phyloP scores from a whole-genome alignment of 805 yeast genomes.

The Danielozyma ontarioensis region DNA sequence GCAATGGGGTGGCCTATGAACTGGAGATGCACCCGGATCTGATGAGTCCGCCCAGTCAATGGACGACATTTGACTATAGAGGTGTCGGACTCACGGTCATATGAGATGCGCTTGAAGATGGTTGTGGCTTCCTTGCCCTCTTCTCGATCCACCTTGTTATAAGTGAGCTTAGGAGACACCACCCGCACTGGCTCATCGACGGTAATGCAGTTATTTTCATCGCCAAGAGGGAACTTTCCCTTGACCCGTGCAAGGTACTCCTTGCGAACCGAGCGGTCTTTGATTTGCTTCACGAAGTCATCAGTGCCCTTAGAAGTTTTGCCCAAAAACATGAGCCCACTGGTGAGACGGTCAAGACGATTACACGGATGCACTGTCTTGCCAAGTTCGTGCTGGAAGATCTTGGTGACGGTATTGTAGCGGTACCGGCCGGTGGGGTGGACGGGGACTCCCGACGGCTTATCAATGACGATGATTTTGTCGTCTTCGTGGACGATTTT shows the following conservation, averaged over 20 bases:
- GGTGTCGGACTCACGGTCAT: constrained; percentile 49
- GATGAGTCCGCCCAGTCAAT: constrained; percentile 91
- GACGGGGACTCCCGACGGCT: constrained; percentile 92
- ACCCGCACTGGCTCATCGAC: constrained; percentile 70
- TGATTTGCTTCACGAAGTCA: constrained; percentile 61
- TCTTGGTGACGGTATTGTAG: constrained; percentile 69
- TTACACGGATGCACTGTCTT: constrained; percentile 73
- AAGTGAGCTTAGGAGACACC: constrained; percentile 66
- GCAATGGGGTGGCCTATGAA: constrained; percentile 85
- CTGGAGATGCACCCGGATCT: constrained; percentile 89
- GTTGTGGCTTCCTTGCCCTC: constrained; percentile 75
- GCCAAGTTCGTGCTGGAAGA: constrained; percentile 66
- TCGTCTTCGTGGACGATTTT: constrained; percentile 71
- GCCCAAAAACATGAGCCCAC: constrained; percentile 91
- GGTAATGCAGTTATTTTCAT: constrained; percentile 26
- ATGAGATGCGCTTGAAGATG: constrained; percentile 59
- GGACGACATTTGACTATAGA: constrained; percentile 83
- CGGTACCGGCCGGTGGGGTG: constrained; percentile 91
- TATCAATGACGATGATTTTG: constrained; percentile 75
- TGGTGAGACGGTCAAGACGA: constrained; percentile 83
- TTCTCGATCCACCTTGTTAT: constrained; percentile 47
- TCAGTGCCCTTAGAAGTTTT: constrained; percentile 78
- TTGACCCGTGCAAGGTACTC: constrained; percentile 83
- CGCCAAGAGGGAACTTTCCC: constrained; percentile 68
- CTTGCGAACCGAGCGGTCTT: constrained; percentile 70